These are phyloP conservation scores for Candida verbasci DNA, from an alignment of 805 yeast species.

Conservation along the genomic window DNA sequence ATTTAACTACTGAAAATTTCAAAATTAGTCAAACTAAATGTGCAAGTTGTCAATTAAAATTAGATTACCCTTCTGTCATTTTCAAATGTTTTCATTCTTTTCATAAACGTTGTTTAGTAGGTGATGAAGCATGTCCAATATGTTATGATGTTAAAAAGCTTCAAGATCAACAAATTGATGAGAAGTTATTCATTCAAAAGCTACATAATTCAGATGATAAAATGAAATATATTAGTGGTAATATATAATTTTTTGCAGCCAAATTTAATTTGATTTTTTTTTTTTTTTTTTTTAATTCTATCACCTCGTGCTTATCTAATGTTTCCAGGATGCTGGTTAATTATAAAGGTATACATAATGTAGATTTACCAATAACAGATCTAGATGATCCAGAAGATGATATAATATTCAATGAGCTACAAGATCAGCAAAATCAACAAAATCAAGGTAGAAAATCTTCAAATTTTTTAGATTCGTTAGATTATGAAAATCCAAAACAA, in stretches of 20 bases:
- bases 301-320: background rate
- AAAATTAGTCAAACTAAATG: conserved; percentile 64
- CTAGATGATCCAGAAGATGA: conserved; percentile 44
- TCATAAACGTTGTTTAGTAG: conserved; percentile 71
- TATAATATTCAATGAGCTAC: conserved; percentile 18
- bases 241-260: too few species aligned
- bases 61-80: conserved; percentile 78
- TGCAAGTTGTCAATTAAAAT: conserved; percentile 54
- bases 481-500: conserved; percentile 17
- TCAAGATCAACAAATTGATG: conserved; percentile 1
- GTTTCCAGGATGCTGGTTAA: conserved; percentile 16
- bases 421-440: background rate
- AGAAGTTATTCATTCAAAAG: conserved; percentile 2
- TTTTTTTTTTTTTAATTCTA: background rate
- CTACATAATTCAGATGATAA: conserved; percentile 4
- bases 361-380: conserved; percentile 54
- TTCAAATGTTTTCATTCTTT: conserved; percentile 84
- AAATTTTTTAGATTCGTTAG: conserved; percentile 18
- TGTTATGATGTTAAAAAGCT: conserved; percentile 1
- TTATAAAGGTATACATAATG: conserved; percentile 25
- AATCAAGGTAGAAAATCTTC: too few species aligned
- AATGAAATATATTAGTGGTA: conserved; percentile 3
- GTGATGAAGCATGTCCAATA: conserved; percentile 1
- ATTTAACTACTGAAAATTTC: conserved; percentile 33
- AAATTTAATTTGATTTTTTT: background rate